These are phyloP conservation scores for Podaxis sp. DNA, from an alignment of 768 basidiomycete species.

Conservation along the genomic window DNA sequence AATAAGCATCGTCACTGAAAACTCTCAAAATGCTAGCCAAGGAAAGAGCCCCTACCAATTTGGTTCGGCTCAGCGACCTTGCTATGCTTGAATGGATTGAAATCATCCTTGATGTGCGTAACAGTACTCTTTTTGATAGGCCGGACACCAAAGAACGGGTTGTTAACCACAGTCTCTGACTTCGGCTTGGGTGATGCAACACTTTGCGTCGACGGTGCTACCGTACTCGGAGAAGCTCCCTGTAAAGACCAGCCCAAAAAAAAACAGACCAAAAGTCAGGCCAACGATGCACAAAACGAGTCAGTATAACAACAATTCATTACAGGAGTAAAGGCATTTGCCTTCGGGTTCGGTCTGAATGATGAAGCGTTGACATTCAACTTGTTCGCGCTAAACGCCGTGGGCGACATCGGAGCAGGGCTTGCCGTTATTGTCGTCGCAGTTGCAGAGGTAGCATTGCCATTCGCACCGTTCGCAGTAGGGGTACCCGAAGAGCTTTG, in stretches of 20 bases:
- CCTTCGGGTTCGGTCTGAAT: slow-evolving; percentile 86
- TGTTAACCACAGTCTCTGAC: slow-evolving; percentile 53
- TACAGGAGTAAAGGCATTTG: slow-evolving; percentile 70
- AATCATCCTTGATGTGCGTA: slow-evolving; percentile 92
- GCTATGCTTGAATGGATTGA: slow-evolving; percentile 91
- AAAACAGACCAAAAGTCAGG: not conserved
- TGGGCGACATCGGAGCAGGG: slow-evolving; percentile 43
- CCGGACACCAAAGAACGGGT: slow-evolving; percentile 89
- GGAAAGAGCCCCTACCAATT: slow-evolving; percentile 52
- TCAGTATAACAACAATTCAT: slow-evolving; percentile 24
- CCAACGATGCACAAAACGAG: slow-evolving; percentile 8
- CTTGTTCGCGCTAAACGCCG: slow-evolving; percentile 45
- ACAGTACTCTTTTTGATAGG: slow-evolving; percentile 67
- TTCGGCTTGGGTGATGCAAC: slow-evolving; percentile 58
- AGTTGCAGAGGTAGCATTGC: slow-evolving; percentile 18
- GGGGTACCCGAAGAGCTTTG: slow-evolving; percentile 12
- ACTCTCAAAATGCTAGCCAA: not conserved
- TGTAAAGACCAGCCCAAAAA: slow-evolving; percentile 1
- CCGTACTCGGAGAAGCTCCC: slow-evolving; percentile 33
- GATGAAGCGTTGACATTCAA: slow-evolving; percentile 88
- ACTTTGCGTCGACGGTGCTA: slow-evolving; percentile 38
- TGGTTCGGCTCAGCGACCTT: slow-evolving; percentile 73
- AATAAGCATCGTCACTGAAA: not conserved
- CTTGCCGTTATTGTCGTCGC: slow-evolving; percentile 18
- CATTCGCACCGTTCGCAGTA: slow-evolving; percentile 15